Base-by-base conservation (phyloP, 805 yeast species). In the Saturnispora diversa region DNA sequence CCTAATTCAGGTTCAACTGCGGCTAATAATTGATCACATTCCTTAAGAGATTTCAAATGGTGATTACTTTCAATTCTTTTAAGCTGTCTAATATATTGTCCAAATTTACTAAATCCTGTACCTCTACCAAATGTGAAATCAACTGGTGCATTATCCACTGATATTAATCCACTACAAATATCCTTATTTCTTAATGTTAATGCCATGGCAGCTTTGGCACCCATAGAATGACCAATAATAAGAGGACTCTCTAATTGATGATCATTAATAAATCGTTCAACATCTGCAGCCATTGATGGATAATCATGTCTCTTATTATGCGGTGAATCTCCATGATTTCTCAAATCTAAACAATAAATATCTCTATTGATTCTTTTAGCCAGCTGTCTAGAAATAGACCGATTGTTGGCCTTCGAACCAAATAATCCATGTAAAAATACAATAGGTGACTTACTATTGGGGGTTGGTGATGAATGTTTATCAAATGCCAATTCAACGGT, bases 251-350 rank as follows among this genome's bases (percentile, higher is more conserved):
- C 49, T 33, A 69, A 50, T 2, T 58, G 49, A 7, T 69, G 65
- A 3, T 72, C 73, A 1, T 54, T 51, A 9, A 88, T 70, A 54
- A 87, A 90, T 15, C 62, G 51, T 49, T 79, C 86, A n/a, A 90
- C 86, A 57, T 90, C 98, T 0, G 84, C 79, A 1, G 95, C 81
- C 64, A 90, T 65, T 2, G 88, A 66, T 1, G 83, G 80, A 58
- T 88, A 88, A 54, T 83, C 88, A 52, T 84, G 84, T 23, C 81
- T 63, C 0, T 59, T 54, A n/a, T 52, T 55, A 50, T 83, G 94
- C 1, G 96, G 96, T 2, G 95, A 84, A n/a, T 71, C 77, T 2
- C 98, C 98, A 56, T 88, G 96, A 60, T 92, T 88, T 45, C 98
- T 67, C 44, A 88, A 66, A 56, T 90, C 97, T 13, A 82, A 54